These are phyloP conservation scores for Panicum virgatum DNA, from an alignment of 202 grass and related monocot species.

Conservation along the genomic window DNA sequence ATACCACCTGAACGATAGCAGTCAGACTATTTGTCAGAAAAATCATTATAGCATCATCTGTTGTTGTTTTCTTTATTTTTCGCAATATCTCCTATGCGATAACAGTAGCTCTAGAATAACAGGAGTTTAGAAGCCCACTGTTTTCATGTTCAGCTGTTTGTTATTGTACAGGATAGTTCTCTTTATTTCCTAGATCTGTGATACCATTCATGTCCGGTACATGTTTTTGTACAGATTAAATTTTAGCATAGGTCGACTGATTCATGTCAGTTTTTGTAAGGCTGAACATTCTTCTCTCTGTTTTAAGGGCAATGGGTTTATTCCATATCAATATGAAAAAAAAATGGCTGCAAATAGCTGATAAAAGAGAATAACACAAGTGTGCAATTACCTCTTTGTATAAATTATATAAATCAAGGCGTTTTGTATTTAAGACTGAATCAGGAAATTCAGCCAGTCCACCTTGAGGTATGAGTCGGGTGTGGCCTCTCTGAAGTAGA, in stretches of 20 bases:
- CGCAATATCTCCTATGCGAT: not conserved
- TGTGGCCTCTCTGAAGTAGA: constrained; percentile 63
- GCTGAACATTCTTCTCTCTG: not conserved
- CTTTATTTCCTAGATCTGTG: not conserved
- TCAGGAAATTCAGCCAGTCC: constrained; percentile 73
- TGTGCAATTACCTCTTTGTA: constrained; percentile 64
- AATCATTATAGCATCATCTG: not conserved
- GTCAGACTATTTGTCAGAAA: not conserved
- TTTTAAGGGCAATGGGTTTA: not conserved
- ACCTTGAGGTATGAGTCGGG: constrained; percentile 65
- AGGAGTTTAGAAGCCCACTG: not conserved
- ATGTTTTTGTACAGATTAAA: not conserved
- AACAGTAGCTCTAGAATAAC: not conserved
- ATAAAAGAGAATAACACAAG: constrained; percentile 14
- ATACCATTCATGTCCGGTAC: not conserved
- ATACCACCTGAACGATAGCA: constrained; percentile 59
- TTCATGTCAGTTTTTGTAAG: not conserved
- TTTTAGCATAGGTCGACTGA: not conserved
- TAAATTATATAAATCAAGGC: constrained; percentile 78
- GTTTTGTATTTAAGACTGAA: constrained; percentile 71
- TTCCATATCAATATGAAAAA: not conserved
- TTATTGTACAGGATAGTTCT: not conserved
- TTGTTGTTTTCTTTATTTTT: not conserved
- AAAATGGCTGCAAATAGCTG: not conserved
- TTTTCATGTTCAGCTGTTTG: not conserved